A percentile compares a stretch with the other conserved stretches of the same genome.
Evolutionary conservation across 345 rosid species (phyloP).

Genomic region (Citrus cavaleriei): DNA sequence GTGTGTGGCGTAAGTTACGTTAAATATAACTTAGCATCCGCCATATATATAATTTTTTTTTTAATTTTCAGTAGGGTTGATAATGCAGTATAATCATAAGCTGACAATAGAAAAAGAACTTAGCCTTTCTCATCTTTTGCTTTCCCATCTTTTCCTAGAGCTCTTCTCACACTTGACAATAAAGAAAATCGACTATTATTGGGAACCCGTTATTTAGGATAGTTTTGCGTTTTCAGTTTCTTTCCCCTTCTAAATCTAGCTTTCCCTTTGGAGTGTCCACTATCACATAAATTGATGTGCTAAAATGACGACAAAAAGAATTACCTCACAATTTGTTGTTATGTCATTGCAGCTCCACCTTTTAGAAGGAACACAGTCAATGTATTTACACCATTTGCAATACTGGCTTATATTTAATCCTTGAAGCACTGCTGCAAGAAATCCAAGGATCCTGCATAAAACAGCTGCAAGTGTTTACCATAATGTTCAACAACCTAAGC

Average conservation of each 20-base stretch:
- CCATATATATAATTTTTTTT: too few species aligned
- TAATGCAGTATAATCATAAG: too few species aligned
- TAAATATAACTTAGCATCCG: too few species aligned
- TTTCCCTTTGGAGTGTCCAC: too few species aligned
- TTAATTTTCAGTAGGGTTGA: too few species aligned
- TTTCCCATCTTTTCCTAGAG: not conserved
- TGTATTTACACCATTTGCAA: constrained; percentile 67
- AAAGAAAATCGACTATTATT: too few species aligned
- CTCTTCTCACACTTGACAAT: not conserved
- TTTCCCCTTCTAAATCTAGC: not conserved
- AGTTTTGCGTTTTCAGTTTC: not conserved
- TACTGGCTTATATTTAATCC: constrained; percentile 56
- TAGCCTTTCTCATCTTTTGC: not conserved
- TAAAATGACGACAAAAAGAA: not conserved
- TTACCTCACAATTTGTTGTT: constrained; percentile 67
- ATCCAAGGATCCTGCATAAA: constrained; percentile 44
- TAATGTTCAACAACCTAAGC: too few species aligned
- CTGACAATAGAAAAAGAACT: too few species aligned
- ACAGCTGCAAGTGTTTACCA: too few species aligned
- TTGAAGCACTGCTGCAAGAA: constrained; percentile 38
- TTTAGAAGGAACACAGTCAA: constrained; percentile 61
- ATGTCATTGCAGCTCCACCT: constrained; percentile 76
- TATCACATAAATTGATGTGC: not conserved
- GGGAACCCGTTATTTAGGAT: not conserved
- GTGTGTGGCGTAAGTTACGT: too few species aligned